phyloP scores from a whole-genome alignment of 345 rosid genomes.

The Lagerstroemia speciosa region DNA sequence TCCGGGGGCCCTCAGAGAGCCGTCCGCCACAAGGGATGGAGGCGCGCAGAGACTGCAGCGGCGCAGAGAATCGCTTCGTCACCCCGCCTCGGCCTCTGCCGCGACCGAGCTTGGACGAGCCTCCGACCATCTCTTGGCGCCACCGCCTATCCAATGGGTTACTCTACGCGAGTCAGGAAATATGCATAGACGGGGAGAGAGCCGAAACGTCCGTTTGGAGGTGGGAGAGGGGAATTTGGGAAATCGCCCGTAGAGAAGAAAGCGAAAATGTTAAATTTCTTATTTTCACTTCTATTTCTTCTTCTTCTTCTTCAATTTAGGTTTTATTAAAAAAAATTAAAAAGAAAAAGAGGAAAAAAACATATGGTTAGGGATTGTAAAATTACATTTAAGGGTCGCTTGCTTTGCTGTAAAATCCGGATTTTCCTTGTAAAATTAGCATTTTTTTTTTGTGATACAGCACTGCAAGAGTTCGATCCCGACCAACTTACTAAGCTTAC shows the following conservation, averaged over 20 bases:
- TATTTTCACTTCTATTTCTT: too few species aligned
- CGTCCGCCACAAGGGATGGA: slow-evolving; percentile 28
- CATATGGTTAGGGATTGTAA: too few species aligned
- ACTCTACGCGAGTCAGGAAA: neutral
- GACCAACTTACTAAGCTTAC: too few species aligned
- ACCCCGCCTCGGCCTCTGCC: slow-evolving; percentile 9
- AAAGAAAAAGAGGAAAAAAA: too few species aligned
- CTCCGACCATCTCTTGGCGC: slow-evolving; percentile 5
- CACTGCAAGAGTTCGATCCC: too few species aligned
- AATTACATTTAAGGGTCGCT: too few species aligned
- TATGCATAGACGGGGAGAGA: slow-evolving; percentile 5
- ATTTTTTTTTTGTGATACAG: too few species aligned
- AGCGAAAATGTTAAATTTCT: neutral
- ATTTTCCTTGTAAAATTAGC: too few species aligned
- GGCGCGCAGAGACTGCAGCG: slow-evolving; percentile 14
- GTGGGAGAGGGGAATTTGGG: slow-evolving; percentile 4
- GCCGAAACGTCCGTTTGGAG: neutral
- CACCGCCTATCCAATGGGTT: slow-evolving; percentile 3
- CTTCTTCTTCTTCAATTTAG: too few species aligned
- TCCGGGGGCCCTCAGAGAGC: slow-evolving; percentile 24
- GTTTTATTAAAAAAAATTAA: too few species aligned
- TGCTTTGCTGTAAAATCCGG: too few species aligned
- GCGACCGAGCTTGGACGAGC: slow-evolving; percentile 14
- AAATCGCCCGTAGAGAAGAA: neutral
- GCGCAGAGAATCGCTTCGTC: slow-evolving; percentile 1